These are phyloP conservation scores for Talaromyces rugulosus DNA, from an alignment of 2,329 filamentous ascomycete genomes.

Conservation along the genomic window DNA sequence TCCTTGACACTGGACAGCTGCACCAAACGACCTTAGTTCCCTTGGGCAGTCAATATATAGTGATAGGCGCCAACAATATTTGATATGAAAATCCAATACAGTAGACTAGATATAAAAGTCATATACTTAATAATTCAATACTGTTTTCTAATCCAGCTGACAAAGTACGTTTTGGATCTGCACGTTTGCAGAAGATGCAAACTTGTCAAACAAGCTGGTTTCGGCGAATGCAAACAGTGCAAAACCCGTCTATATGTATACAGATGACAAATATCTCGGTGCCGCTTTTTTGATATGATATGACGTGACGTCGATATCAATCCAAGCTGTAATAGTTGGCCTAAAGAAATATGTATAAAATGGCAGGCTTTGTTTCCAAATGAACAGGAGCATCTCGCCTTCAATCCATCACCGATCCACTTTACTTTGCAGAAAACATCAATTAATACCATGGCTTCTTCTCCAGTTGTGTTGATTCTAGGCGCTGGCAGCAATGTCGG, in stretches of 20 bases:
- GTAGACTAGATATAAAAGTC: too few species aligned
- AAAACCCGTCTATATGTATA: neutral
- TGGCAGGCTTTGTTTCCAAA: neutral
- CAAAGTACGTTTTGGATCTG: neutral
- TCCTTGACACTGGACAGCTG: too few species aligned
- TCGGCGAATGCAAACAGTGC: neutral
- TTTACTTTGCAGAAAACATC: neutral
- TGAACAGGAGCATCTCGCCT: neutral
- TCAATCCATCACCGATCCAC: neutral
- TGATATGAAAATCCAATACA: too few species aligned
- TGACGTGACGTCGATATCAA: too few species aligned
- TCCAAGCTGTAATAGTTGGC: too few species aligned
- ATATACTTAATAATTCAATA: too few species aligned
- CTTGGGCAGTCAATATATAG: too few species aligned
- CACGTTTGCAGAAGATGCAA: neutral
- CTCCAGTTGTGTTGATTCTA: slow-evolving; percentile 31
- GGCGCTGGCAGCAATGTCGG: slow-evolving; percentile 43
- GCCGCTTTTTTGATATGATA: too few species aligned
- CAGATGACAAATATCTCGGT: neutral
- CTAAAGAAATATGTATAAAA: neutral
- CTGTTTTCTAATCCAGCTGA: neutral
- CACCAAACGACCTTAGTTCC: too few species aligned
- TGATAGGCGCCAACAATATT: too few species aligned
- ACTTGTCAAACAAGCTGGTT: neutral
- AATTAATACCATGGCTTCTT: neutral